Evolutionary conservation across 2,329 filamentous ascomycete genomes (phyloP), one percentile per base, ranked within the genome.

Genomic region (Talaromyces marneffei): DNA sequence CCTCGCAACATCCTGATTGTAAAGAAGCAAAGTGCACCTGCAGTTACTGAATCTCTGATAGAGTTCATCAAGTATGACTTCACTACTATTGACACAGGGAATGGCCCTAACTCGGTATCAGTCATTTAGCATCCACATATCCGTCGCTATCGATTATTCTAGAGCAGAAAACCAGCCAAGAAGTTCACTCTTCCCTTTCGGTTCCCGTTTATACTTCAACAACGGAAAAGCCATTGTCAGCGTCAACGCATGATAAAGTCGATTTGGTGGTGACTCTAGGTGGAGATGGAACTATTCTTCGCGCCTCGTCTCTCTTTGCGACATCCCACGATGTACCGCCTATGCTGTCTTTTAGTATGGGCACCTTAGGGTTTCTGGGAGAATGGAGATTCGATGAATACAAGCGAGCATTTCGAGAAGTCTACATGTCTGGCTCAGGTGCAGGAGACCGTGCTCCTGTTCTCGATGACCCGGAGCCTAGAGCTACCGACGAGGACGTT

Each of bases 381-480:
- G 93, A 97, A 75, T 99, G 93, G 92, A 95, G 94, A 69, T 97
- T 97, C 72, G 82, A 82, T 6, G 92, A 97, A 69, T 91, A 95
- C 78, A 96, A 96, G 76, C 84, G 90, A 54, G 94, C 94, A 0
- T 96, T 95, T 78, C 82, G 91, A 54, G 91, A 97, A 72, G 91
- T 94, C 58, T 97, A 95, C 77, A 95, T 96, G 89, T 88, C 85
- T 42, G 87, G 87, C 2, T 83, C 86, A 25, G 75, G 76, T 25
- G 78, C 77, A 31, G 78, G 81, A 12, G 78, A 81, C 64, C 77
- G 80, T 10, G 76, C 75, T 5, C 62, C 70, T 12, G 66, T 75
- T 25, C 68, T 79, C 76, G 66, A 80, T 78, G 64, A 81, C 79
- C 57, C 70, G 75, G 23, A 76, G 71, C 8, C 77, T 75, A 60